Conservation (phyloP, 148 eudicot species). For the Heliamphora exappendiculata region DNA sequence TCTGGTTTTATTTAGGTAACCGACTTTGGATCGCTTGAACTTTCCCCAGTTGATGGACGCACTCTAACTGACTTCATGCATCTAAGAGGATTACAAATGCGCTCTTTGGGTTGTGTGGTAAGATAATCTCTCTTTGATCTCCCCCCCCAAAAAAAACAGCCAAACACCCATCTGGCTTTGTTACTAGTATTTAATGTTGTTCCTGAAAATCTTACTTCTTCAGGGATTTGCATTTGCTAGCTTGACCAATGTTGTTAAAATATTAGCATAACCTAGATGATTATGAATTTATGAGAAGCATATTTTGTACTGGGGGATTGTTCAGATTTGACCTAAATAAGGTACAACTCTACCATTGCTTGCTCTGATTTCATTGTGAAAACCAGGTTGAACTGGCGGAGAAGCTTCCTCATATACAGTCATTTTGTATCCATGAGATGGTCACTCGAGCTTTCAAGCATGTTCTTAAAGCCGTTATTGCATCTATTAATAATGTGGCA, state of each 20-base stretch:
- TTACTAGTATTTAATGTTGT: neutral
- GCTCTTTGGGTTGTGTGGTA: slow-evolving; percentile 92
- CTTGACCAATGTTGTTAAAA: neutral
- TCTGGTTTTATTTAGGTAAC: slow-evolving; percentile 51
- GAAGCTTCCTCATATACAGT: slow-evolving; percentile 96
- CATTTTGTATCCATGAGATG: slow-evolving; percentile 98
- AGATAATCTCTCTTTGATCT: slow-evolving; percentile 10
- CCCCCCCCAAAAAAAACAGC: neutral
- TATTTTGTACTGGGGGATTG: neutral
- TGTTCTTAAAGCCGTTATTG: slow-evolving; percentile 77
- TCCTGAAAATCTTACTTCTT: slow-evolving; percentile 5
- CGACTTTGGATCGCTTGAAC: slow-evolving; percentile 97
- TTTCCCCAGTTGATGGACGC: slow-evolving; percentile 99
- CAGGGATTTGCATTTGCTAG: neutral
- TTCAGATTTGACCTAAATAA: neutral
- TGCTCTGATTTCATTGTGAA: slow-evolving; percentile 17
- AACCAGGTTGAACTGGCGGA: slow-evolving; percentile 82
- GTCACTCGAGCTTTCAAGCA: slow-evolving; percentile 96
- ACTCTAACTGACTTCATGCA: slow-evolving; percentile 99
- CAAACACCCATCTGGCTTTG: neutral
- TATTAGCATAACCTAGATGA: neutral
- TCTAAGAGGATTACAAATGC: slow-evolving; percentile 87
- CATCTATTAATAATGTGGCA: slow-evolving; percentile 54
- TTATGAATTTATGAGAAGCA: neutral
- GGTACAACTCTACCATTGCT: neutral